Conservation (phyloP, 108 stramenopile genomes). For the Chaetoceros muelleri region DNA sequence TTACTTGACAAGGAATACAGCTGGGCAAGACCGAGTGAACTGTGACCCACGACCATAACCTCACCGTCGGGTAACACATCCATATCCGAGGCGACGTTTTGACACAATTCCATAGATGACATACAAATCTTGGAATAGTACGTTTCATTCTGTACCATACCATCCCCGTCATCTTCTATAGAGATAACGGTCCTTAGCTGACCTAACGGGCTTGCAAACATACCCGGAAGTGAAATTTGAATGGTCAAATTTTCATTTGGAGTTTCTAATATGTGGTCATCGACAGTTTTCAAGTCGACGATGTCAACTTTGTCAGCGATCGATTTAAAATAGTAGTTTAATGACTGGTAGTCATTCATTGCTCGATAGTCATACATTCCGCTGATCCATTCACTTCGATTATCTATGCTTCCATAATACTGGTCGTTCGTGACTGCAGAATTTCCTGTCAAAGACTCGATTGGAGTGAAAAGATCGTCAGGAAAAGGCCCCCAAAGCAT, state of each 20-base stretch:
- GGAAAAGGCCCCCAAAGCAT: conserved; percentile 10
- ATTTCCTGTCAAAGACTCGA: conserved; percentile 18
- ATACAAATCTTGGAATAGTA: conserved; percentile 4
- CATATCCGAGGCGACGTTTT: too few species aligned
- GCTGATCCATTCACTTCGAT: conserved; percentile 29
- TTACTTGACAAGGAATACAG: too few species aligned
- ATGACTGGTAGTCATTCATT: conserved; percentile 41
- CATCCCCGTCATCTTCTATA: conserved; percentile 55
- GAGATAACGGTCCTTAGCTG: conserved; percentile 25
- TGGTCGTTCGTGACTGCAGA: conserved; percentile 23
- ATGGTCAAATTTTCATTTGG: conserved; percentile 52
- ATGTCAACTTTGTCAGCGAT: conserved; percentile 16
- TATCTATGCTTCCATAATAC: conserved; percentile 42
- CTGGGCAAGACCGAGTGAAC: too few species aligned
- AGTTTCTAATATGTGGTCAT: conserved; percentile 50
- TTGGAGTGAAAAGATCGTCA: conserved; percentile 11
- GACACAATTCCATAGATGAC: too few species aligned
- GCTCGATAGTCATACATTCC: conserved; percentile 55
- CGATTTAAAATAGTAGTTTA: conserved; percentile 17
- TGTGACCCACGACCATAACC: too few species aligned
- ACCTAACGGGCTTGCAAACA: conserved; percentile 58
- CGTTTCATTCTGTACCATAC: background rate
- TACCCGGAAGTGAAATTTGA: conserved; percentile 42
- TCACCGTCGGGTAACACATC: too few species aligned
- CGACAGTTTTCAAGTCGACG: conserved; percentile 28